These are phyloP conservation scores for Aspergillus oerlinghausenensis DNA, from an alignment of 2,329 filamentous ascomycete genomes.

Conservation along the genomic window DNA sequence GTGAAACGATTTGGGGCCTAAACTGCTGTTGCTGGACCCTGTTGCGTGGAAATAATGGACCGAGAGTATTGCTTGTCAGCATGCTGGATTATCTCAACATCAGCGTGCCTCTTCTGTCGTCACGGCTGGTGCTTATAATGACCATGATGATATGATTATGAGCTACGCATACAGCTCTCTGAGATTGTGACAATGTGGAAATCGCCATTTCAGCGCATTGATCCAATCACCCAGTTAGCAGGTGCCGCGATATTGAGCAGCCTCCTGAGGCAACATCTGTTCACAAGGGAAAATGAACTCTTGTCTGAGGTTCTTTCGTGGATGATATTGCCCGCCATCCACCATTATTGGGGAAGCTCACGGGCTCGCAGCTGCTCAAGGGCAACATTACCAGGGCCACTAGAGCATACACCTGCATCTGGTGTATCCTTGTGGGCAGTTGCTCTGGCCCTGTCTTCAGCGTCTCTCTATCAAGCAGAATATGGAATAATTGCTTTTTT, in stretches of 20 bases:
- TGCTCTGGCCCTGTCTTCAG: background rate
- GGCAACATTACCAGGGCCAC: background rate
- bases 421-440: slow-evolving; percentile 4
- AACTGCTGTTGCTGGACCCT: too few relatives aligned
- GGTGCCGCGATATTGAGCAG: slow-evolving; percentile 6
- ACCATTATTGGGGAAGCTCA: background rate
- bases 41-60: too few relatives aligned
- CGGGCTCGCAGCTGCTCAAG: background rate
- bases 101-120: too few relatives aligned
- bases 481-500: slow-evolving; percentile 1
- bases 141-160: background rate
- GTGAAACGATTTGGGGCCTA: too few relatives aligned
- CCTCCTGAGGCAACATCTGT: background rate
- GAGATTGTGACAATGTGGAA: background rate
- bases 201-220: background rate
- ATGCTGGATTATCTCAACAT: too few relatives aligned
- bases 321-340: slow-evolving; percentile 1
- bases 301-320: slow-evolving; percentile 6
- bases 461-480: slow-evolving; percentile 1
- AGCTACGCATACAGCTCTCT: background rate
- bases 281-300: background rate
- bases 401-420: background rate
- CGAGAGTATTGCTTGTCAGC: too few relatives aligned
- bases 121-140: too few relatives aligned
- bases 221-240: background rate